Evolutionary conservation across 352 stramenopile species (phyloP), one percentile per base, ranked within the genome.

Genomic region (Elongisporangium prolatum): DNA sequence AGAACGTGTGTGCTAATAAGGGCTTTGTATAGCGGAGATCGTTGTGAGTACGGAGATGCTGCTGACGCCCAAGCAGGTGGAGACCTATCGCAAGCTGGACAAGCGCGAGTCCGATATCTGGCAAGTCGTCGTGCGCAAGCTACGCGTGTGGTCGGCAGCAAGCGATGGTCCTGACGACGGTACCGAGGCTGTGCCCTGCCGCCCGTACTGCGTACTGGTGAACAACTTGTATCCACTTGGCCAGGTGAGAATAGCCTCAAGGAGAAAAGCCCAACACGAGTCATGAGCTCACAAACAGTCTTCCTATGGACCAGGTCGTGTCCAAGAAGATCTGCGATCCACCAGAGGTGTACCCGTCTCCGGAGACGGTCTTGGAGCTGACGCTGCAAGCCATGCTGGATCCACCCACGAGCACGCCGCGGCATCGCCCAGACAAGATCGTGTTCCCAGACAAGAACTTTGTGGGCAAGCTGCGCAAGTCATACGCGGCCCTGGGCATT

Each of bases 221-320:
- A 95, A 95, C 67, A 95, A 95, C 51, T 67, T 95, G 20, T 95
- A 95, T 61, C 85, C 85, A 5, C 54, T 93, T 17, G 85, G 85
- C 20, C 85, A 95, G 71, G 34, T 44, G 11, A 7, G 34, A 16
- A 44, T 44, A 4, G 17, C 10, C 34, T 13, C 34, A 17, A n/a
- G 9, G 17, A 44, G 9, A 44, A 17, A 44, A 2, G 34, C 11
- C 17, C 10, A 2, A 44, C 10, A 11, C 0, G 14, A 13, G 10
- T 7, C 34, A 44, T 44, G 34, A 3, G 6, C 34, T 17, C 10
- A 44, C 34, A 17, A 13, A 4, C 9, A 44, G 17, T 44, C 34
- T 4, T 9, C 34, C 34, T 16, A 34, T 34, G 3, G 24, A 34
- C 7, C 34, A 44, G 34, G 85, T 95, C 34, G 75, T 95, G 50